These are phyloP conservation scores for Vanderwaltozyma verrucispora DNA, from an alignment of 805 yeast genomes.

Conservation along the genomic window DNA sequence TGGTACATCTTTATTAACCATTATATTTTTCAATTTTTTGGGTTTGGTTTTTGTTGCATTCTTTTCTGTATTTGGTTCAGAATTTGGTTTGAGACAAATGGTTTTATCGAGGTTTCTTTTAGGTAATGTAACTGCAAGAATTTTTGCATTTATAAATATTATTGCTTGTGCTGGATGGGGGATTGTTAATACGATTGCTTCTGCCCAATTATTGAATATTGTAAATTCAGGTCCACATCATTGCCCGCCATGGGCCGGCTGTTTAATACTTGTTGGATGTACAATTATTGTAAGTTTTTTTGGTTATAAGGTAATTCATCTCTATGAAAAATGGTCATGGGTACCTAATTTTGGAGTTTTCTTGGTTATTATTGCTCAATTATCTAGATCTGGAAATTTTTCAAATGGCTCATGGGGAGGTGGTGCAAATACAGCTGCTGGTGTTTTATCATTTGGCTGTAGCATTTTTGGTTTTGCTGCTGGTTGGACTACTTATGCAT, in stretches of 20 bases:
- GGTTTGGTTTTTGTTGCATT: slow-evolving; percentile 75
- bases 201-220: slow-evolving; percentile 73
- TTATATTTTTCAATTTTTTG: slow-evolving; percentile 60
- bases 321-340: slow-evolving; percentile 81
- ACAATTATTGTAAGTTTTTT: slow-evolving; percentile 72
- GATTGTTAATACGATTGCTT: slow-evolving; percentile 80
- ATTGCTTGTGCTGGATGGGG: slow-evolving; percentile 93
- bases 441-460: slow-evolving; percentile 74
- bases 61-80: slow-evolving; percentile 75
- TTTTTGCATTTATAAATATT: slow-evolving; percentile 66
- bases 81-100: slow-evolving; percentile 83
- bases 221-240: slow-evolving; percentile 44
- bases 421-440: slow-evolving; percentile 66
- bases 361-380: slow-evolving; percentile 66
- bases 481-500: slow-evolving; percentile 92
- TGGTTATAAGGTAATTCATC: slow-evolving; percentile 75
- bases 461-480: slow-evolving; percentile 80
- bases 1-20: slow-evolving; percentile 57
- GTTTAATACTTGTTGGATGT: slow-evolving; percentile 55
- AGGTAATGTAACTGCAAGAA: slow-evolving; percentile 66
- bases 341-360: slow-evolving; percentile 66
- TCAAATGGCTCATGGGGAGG: slow-evolving; percentile 37
- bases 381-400: slow-evolving; percentile 58
- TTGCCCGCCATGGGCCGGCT: slow-evolving; percentile 87
- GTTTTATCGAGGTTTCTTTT: slow-evolving; percentile 63